Base-by-base conservation (phyloP, 176 grass and related monocot species). In the Rhynchospora breviuscula region DNA sequence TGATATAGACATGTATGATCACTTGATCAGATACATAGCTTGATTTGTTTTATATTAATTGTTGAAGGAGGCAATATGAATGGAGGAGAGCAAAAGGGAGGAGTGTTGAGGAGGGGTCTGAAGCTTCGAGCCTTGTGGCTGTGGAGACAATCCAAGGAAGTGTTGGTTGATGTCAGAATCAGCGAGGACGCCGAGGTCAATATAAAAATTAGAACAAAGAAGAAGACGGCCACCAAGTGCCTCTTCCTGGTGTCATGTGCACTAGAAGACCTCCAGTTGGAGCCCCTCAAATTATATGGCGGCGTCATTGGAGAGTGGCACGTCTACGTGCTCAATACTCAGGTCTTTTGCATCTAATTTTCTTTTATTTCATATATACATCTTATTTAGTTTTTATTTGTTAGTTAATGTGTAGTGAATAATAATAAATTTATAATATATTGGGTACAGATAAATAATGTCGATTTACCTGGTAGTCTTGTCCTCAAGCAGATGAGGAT, bases 291-390 rank as follows among this genome's bases (percentile, higher is more conserved):
- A 80, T 79, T 98, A 84, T 91, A 91, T 19, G 93, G 93, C 25
- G 93, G 93, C 76, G 89, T 90, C 72, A 94, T 98, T 14, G 96
- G 93, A 52, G 89, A 94, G 53, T 91, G 91, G 33, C 93, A 95
- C 74, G 87, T 95, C 71, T 98, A 95, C 75, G 93, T 98, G 91
- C 89, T 98, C 89, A 98, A 98, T 82, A 92, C 96, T 17, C 92
- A 95, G 13, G 8, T 10, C 57, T 31, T 29, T 53, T 4, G 5
- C n/a, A 25, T 19, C 58, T 60, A 18, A 26, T 64, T 9, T 64
- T 64, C 29, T 11, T 56, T 57, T n/a, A 56, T 58, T 79, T 57
- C 2, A 56, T 79, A 51, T 22, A 33, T 29, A 70, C 13, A 29
- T 29, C 26, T 29, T 44, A 26, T 19, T 65, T n/a, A 65, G 26